Evolutionary conservation across 1,284 basidiomycete genomes (phyloP), one percentile per base, ranked within the genome.

Genomic region (Ceratorhiza oryzae-sativae): DNA sequence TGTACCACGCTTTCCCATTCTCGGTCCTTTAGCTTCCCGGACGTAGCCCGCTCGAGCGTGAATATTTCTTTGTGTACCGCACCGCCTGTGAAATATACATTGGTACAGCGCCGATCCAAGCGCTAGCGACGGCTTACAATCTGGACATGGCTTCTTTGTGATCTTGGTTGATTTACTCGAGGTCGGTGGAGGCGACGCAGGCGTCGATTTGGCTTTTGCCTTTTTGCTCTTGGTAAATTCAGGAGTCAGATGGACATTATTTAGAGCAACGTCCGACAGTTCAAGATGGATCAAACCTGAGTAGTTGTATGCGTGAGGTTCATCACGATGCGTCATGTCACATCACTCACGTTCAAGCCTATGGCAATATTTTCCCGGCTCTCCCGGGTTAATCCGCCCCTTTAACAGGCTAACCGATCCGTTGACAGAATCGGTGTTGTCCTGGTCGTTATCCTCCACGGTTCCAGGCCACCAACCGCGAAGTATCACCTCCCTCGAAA

Each of bases 1-100:
- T 86, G 86, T 42, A 93, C 89, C 36, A 93, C 82, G 18, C 79
- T 73, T 65, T 92, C 89, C 88, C 89, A 93, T 80, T 93, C 91
- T 75, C 82, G 86, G 3, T 86, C 87, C 74, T 85, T 83, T 75
- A 86, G 84, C 36, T 72, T 77, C 0, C 89, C 89, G 18, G 78
- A 80, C 48, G 77, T 79, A 53, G 86, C 83, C 41, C 87, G 84
- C 41, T 80, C 79, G 76, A 93, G 91, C 32, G 88, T 80, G 77
- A 93, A 93, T 20, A 93, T 91, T 77, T 93, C 91, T 77, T 86
- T 87, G 78, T 93, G 91, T 23, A 84, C 76, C 9, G 76, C 80
- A 10, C 86, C 86, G 75, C 90, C 91, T 85, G 23, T 12, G 70
- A 36, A 12, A 63, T 62, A 6, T 48, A 39, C 25, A 30, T 61